These are phyloP conservation scores for Wallacemonas sp. DNA, from an alignment of 208 protist species.

Conservation along the genomic window DNA sequence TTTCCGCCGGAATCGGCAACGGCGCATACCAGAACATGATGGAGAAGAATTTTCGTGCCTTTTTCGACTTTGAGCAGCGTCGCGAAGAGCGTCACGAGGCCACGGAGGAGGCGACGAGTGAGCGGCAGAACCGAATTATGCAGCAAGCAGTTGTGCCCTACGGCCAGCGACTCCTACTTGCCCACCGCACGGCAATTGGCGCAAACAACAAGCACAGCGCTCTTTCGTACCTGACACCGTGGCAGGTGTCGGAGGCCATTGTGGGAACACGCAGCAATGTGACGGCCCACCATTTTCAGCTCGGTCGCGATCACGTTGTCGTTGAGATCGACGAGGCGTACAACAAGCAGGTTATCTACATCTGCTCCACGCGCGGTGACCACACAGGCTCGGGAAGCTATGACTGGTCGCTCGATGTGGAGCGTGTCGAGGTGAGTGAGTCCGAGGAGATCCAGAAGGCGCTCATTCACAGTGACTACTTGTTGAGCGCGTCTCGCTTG, in stretches of 20 bases:
- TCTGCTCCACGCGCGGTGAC: constrained; percentile 44
- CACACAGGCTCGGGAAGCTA: constrained; percentile 41
- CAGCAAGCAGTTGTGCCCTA: constrained; percentile 78
- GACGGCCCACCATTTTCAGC: constrained; percentile 63
- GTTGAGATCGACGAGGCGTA: constrained; percentile 81
- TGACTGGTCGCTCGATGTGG: constrained; percentile 65
- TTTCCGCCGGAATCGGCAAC: constrained; percentile 75
- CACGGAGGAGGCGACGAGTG: constrained; percentile 68
- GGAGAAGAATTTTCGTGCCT: constrained; percentile 54
- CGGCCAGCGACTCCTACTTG: constrained; percentile 63
- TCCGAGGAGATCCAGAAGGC: constrained; percentile 72
- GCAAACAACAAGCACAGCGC: constrained; percentile 24
- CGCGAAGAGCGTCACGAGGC: constrained; percentile 51
- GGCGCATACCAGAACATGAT: constrained; percentile 55
- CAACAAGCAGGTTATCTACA: constrained; percentile 84
- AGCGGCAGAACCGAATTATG: constrained; percentile 88
- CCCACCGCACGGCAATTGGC: constrained; percentile 63
- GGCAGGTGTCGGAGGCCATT: constrained; percentile 76
- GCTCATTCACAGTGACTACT: constrained; percentile 63
- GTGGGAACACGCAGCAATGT: constrained; percentile 71
- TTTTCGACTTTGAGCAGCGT: constrained; percentile 54
- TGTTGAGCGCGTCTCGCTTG: constrained; percentile 51
- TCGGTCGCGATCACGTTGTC: constrained; percentile 69
- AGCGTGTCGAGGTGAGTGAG: constrained; percentile 73
- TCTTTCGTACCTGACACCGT: constrained; percentile 51